Evolutionary conservation across 2,329 filamentous ascomycete genomes (phyloP).

Genomic region (Pseudogymnoascus sp.): DNA sequence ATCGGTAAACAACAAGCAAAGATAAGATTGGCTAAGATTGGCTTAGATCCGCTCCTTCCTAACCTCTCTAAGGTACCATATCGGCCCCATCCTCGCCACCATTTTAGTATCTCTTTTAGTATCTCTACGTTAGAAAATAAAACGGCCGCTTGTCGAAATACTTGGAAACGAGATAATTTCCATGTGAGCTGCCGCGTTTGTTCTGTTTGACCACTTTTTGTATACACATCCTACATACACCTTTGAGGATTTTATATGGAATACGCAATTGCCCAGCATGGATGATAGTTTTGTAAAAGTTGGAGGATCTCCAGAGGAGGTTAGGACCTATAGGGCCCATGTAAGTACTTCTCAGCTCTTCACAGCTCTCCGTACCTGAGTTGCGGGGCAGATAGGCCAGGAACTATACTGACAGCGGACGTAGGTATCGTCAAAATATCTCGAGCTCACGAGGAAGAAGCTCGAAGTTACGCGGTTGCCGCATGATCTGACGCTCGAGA

Average conservation of each 20-base stretch:
- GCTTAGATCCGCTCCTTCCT: neutral
- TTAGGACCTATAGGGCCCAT: constrained; percentile 50
- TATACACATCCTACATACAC: neutral
- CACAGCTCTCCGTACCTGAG: neutral
- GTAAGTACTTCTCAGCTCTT: constrained; percentile 33
- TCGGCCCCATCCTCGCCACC: constrained; percentile 6
- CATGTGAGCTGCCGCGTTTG: constrained; percentile 1
- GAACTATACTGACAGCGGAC: neutral
- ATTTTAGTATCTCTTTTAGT: constrained; percentile 2
- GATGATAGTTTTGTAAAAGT: constrained; percentile 8
- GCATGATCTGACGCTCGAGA: constrained; percentile 45
- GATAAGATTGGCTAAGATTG: constrained; percentile 4
- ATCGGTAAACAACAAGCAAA: neutral
- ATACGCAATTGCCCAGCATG: constrained; percentile 5
- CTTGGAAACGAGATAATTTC: constrained; percentile 7
- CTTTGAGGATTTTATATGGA: neutral
- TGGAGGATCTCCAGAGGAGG: constrained; percentile 30
- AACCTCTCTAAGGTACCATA: constrained; percentile 3
- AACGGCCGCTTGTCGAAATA: constrained; percentile 6
- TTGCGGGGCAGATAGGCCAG: neutral
- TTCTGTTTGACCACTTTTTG: constrained; percentile 1
- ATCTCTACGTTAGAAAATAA: constrained; percentile 2
- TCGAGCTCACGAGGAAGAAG: constrained; percentile 60
- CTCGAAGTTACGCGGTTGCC: constrained; percentile 59
- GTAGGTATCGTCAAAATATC: constrained; percentile 59